phyloP scores from a whole-genome alignment of 257 asterid species.

The Knoxia roxburghii region DNA sequence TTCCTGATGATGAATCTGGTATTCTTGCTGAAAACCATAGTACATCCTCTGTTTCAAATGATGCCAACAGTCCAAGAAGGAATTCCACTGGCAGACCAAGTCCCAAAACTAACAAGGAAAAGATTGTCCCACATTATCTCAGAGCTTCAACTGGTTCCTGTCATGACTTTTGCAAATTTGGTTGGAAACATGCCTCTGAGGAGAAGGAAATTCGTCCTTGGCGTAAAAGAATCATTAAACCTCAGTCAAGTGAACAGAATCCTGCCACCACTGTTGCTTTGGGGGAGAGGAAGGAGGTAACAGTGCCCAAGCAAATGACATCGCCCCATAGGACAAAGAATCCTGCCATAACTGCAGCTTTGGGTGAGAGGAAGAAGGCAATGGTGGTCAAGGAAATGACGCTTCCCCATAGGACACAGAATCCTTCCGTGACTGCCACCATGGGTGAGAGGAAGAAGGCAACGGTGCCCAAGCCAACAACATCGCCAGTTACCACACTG shows the following conservation, averaged over 20 bases:
- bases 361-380: slow-evolving; percentile 36
- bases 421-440: slow-evolving; percentile 20
- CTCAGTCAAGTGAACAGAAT: slow-evolving; percentile 28
- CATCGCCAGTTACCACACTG: slow-evolving; percentile 18
- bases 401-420: slow-evolving; percentile 20
- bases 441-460: slow-evolving; percentile 7
- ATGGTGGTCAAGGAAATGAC: slow-evolving; percentile 10
- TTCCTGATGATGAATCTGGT: slow-evolving; percentile 18
- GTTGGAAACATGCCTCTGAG: slow-evolving; percentile 39
- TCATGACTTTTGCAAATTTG: slow-evolving; percentile 82
- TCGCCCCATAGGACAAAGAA: slow-evolving; percentile 21
- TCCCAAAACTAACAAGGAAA: slow-evolving; percentile 25
- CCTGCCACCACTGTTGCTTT: slow-evolving; percentile 23
- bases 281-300: slow-evolving; percentile 34
- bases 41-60: slow-evolving; percentile 34
- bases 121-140: slow-evolving; percentile 52
- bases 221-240: slow-evolving; percentile 29
- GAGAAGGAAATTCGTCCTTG: slow-evolving; percentile 42
- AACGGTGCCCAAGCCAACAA: background rate
- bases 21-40: slow-evolving; percentile 21
- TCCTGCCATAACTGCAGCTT: slow-evolving; percentile 24
- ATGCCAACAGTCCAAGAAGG: slow-evolving; percentile 28
- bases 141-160: slow-evolving; percentile 89
- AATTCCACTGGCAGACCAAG: slow-evolving; percentile 37
- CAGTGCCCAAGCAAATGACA: slow-evolving; percentile 7